Evolutionary conservation across 2,329 filamentous ascomycete genomes (phyloP), one percentile per base, ranked within the genome.

Genomic region (Ophiosphaerella narmari): DNA sequence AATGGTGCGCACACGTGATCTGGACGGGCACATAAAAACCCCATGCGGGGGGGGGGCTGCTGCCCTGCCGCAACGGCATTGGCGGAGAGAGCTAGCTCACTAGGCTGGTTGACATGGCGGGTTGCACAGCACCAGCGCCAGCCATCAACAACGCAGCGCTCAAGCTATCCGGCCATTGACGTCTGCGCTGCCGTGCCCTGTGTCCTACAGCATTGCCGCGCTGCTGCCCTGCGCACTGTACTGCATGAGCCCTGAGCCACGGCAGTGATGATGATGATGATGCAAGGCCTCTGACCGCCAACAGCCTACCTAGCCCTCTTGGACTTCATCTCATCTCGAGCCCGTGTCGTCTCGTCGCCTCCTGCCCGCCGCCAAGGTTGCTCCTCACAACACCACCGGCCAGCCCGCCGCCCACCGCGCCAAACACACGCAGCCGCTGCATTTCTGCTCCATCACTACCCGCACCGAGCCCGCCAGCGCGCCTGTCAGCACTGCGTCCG

Each of bases 401-500:
- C 61, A 32, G 46, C 49, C 38, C 48, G 42, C 35, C 39, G 42
- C 35, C 39, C 41, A 34, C 41, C 41, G 37, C 35, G 38, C 39
- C 36, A 50, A 14, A 40, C 40, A 43, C 67, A 70, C 26, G 18
- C 18, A 21, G 18, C 3, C 18, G 18, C 18, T 21, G 18, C 26
- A 29, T 29, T 8, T 29, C 26, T 29, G 1, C 26, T 29, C 11
- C 26, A 43, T 39, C 43, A 46, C 48, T 21, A 21, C 18, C 18
- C 46, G 45, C 48, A n/a, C 49, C 55, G 23, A 39, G 48, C 46
- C 52, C 55, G 50, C 43, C 56, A 48, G 59, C 51, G 61, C 55
- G 58, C 55, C 56, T 34, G 47, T 44, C 40, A 29, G 6, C 46
- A 48, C 48, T 47, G 48, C 50, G 48, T 6, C 13, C 40, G 13